Conservation (phyloP, 2,329 filamentous ascomycete species). For the Endocalyx cinctus region DNA sequence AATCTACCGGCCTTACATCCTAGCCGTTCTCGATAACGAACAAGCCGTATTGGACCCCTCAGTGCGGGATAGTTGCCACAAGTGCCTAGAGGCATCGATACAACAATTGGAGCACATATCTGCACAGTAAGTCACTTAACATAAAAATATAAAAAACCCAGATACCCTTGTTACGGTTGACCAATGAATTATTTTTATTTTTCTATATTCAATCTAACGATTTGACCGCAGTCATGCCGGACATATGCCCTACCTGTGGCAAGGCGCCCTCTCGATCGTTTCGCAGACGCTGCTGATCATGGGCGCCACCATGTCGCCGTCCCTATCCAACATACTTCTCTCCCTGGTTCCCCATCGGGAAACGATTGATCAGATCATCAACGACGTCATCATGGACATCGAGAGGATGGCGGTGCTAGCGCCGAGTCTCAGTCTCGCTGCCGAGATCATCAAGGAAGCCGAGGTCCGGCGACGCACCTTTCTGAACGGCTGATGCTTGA, state of each 20-base stretch:
- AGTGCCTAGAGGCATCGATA: slow-evolving; percentile 75
- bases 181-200: slow-evolving; percentile 17
- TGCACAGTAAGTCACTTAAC: slow-evolving; percentile 72
- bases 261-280: slow-evolving; percentile 77
- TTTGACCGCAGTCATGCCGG: slow-evolving; percentile 61
- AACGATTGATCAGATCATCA: slow-evolving; percentile 71
- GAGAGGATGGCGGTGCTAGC: slow-evolving; percentile 70
- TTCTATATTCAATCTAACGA: slow-evolving; percentile 31
- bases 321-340: slow-evolving; percentile 61
- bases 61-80: slow-evolving; percentile 73
- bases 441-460: slow-evolving; percentile 76
- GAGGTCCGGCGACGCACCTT: slow-evolving; percentile 66
- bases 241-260: slow-evolving; percentile 82
- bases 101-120: slow-evolving; percentile 74
- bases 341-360: slow-evolving; percentile 51
- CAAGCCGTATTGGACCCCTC: slow-evolving; percentile 65
- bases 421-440: slow-evolving; percentile 69
- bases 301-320: slow-evolving; percentile 77
- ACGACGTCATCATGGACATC: slow-evolving; percentile 71
- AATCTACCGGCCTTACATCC: slow-evolving; percentile 79
- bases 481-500: slow-evolving; percentile 42
- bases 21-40: slow-evolving; percentile 75
- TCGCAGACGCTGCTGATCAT: slow-evolving; percentile 78
- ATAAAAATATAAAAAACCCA: too few relatives aligned
- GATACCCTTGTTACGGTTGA: slow-evolving; percentile 6